phyloP scores from a whole-genome alignment of 2,329 filamentous ascomycete species.

The Talaromyces albobiverticillius region DNA sequence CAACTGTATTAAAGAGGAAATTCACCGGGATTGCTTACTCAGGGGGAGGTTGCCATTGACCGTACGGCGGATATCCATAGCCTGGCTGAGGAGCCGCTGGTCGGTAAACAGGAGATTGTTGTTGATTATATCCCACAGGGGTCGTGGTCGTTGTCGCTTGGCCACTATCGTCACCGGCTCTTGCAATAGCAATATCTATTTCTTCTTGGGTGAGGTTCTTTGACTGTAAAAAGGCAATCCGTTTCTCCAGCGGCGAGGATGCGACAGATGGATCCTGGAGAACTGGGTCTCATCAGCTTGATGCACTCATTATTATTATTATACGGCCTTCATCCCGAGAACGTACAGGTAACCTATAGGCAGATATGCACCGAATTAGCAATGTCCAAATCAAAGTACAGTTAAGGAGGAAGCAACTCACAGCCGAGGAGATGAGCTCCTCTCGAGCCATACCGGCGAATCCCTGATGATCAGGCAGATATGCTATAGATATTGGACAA shows the following conservation, averaged over 20 bases:
- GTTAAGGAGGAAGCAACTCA: constrained; percentile 32
- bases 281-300: constrained; percentile 53
- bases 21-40: constrained; percentile 41
- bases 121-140: constrained; percentile 47
- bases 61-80: constrained; percentile 52
- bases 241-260: constrained; percentile 85
- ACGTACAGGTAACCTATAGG: constrained; percentile 53
- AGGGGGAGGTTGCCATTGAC: constrained; percentile 53
- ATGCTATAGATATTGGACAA: not conserved
- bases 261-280: constrained; percentile 92
- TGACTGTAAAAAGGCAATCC: constrained; percentile 86
- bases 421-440: constrained; percentile 83
- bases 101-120: constrained; percentile 38
- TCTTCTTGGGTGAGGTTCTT: constrained; percentile 98
- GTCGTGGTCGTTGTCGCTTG: constrained; percentile 40
- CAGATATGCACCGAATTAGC: constrained; percentile 1
- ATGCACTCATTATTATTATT: not conserved
- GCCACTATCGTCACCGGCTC: constrained; percentile 62
- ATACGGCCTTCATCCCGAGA: not conserved
- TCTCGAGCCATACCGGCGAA: constrained; percentile 77
- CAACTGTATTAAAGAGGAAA: not conserved
- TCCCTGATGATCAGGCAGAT: not conserved
- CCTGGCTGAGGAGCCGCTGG: constrained; percentile 42
- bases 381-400: not conserved
- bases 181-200: constrained; percentile 77